Evolutionary conservation across 2,329 filamentous ascomycete species (phyloP).

Genomic region (Paramyrothecium sp.): DNA sequence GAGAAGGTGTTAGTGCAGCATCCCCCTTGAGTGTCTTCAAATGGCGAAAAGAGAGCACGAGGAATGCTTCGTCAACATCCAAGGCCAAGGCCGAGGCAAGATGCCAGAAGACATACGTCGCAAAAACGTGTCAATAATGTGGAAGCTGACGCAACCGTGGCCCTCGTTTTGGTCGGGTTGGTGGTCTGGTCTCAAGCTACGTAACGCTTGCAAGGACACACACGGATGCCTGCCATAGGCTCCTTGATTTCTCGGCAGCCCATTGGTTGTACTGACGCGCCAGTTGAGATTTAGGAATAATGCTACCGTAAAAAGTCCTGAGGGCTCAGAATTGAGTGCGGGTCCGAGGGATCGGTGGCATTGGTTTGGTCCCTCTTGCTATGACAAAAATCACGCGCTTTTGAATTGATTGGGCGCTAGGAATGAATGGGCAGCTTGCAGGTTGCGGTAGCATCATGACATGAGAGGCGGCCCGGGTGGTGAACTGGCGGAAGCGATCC

Average conservation of each 20-base stretch:
- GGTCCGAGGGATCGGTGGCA: neutral
- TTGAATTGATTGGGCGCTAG: too few relatives aligned
- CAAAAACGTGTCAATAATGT: neutral
- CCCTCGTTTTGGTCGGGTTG: neutral
- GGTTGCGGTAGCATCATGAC: too few relatives aligned
- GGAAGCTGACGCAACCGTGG: neutral
- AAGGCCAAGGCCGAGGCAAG: too few relatives aligned
- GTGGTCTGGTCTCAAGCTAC: neutral
- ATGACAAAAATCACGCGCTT: neutral
- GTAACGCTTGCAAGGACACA: neutral
- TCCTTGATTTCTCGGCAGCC: neutral
- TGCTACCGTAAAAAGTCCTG: neutral
- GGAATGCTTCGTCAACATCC: neutral
- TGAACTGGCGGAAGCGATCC: too few relatives aligned
- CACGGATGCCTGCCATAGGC: neutral
- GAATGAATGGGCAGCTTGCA: too few relatives aligned
- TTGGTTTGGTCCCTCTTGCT: neutral
- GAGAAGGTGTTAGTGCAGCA: too few relatives aligned
- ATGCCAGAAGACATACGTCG: too few relatives aligned
- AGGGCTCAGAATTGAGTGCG: neutral
- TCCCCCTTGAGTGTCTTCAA: too few relatives aligned
- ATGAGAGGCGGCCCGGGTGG: too few relatives aligned
- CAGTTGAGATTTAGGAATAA: neutral
- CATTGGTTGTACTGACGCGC: neutral
- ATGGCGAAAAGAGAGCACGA: too few relatives aligned